Percentiles rank a stretch among this genome's conserved stretches.
Evolutionary conservation across 2,329 filamentous ascomycete genomes (phyloP).

Genomic region (Stemphylium vesicarium): DNA sequence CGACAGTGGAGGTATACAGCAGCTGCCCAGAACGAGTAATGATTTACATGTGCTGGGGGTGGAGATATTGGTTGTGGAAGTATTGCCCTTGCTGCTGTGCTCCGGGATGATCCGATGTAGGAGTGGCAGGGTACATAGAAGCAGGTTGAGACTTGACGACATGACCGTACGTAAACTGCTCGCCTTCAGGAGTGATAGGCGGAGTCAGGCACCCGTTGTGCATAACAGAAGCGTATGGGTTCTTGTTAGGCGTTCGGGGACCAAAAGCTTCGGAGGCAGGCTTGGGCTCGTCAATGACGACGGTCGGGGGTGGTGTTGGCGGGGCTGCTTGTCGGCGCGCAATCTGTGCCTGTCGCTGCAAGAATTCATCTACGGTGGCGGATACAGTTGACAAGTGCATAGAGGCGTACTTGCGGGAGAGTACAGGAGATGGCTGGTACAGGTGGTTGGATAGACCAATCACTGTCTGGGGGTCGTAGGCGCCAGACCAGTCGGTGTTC

Average conservation of each 20-base stretch:
- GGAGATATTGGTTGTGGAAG: constrained; percentile 45
- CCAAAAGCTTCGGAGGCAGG: constrained; percentile 56
- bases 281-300: constrained; percentile 59
- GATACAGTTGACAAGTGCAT: constrained; percentile 70
- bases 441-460: constrained; percentile 69
- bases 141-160: constrained; percentile 39
- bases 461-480: constrained; percentile 71
- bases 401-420: constrained; percentile 72
- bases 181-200: constrained; percentile 78
- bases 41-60: constrained; percentile 45
- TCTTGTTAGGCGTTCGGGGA: constrained; percentile 82
- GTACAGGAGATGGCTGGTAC: constrained; percentile 69
- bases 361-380: constrained; percentile 68
- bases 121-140: constrained; percentile 46
- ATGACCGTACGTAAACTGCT: constrained; percentile 43
- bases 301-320: constrained; percentile 67
- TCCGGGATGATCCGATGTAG: constrained; percentile 44
- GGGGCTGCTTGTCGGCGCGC: constrained; percentile 49
- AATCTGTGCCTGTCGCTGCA: constrained; percentile 64
- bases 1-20: constrained; percentile 23
- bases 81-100: constrained; percentile 44
- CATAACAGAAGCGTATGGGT: constrained; percentile 66
- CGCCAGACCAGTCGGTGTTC: constrained; percentile 76
- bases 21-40: constrained; percentile 17
- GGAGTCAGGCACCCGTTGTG: constrained; percentile 82